Base-by-base conservation (phyloP, 2,329 filamentous ascomycete genomes). In the Sporothrix brasiliensis region DNA sequence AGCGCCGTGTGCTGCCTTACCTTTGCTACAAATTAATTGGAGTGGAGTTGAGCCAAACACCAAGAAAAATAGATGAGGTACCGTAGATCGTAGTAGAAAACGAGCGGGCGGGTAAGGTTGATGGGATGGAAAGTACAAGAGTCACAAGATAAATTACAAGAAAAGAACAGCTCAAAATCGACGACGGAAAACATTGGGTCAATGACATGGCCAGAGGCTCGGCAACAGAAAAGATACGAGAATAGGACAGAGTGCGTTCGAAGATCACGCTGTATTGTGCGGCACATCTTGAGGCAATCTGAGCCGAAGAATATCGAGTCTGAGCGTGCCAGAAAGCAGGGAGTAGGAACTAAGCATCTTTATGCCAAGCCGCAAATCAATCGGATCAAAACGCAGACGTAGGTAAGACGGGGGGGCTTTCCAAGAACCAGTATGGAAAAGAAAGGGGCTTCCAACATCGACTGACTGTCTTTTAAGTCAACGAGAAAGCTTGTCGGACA, bases 181-280 rank as follows among this genome's bases (percentile, higher is more conserved):
- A 60, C 41, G 13, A n/a, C 27, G 21, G 34, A 60, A 3, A 21
- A 60, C 19, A 60, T n/a, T 21, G 34, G n/a, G 19, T 60, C 56
- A 60, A 60, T 21, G 41, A 24, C 21, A 19, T 30, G 34, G 34
- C 34, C 16, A 41, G 56, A 60, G 56, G 19, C 56, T 44, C 56
- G 19, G 56, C 19, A 10, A 14, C 41, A 44, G 34, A 41, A 34
- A n/a, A 58, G n/a, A 30, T 13, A 14, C 56, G 13, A 39, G 11
- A 41, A 41, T 34, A 41, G 56, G 56, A n/a, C 56, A 41, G 34
- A 60, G 9, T 60, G 27, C 27, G 4, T 30, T 30, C 27, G 27
- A 30, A 60, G 56, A 60, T 60, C 56, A 60, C 34, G 56, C 56
- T 41, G 11, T 21, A 39, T 39, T n/a, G 34, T 60, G 56, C 56